phyloP scores from a whole-genome alignment of 257 asterid genomes.

The Solanum verrucosum region DNA sequence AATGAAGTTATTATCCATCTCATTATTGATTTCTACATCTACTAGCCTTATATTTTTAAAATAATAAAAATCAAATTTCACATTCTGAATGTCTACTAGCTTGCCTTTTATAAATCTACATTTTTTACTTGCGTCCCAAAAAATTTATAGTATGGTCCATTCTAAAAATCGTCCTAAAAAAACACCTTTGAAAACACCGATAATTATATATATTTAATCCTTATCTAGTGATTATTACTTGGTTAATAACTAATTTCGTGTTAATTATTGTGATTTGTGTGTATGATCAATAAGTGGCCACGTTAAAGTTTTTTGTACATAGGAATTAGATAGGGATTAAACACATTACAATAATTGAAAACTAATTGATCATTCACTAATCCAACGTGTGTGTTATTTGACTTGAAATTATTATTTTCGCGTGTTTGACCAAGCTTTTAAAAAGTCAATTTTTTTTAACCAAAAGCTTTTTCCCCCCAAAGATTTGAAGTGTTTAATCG shows the following conservation, averaged over 20 bases:
- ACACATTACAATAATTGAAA: not conserved
- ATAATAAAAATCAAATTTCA: too few relatives aligned
- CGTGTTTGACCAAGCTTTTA: not conserved
- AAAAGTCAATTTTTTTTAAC: not conserved
- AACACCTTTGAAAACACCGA: too few relatives aligned
- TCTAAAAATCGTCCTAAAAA: not conserved
- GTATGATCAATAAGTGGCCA: not conserved
- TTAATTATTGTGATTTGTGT: not conserved
- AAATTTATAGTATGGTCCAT: not conserved
- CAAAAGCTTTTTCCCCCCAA: too few relatives aligned
- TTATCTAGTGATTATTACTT: not conserved
- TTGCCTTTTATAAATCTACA: too few relatives aligned
- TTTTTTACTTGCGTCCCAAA: not conserved
- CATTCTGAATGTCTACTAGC: not conserved
- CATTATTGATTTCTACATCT: too few relatives aligned
- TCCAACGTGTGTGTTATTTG: not conserved
- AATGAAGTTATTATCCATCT: not conserved
- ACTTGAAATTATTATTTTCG: not conserved
- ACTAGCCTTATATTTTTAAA: too few relatives aligned
- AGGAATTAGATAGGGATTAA: not conserved
- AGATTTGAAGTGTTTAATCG: not conserved
- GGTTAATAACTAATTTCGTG: not conserved
- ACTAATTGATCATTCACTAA: not conserved
- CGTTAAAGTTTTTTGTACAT: not conserved
- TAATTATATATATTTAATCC: not conserved